Conservation (phyloP, 768 basidiomycete genomes). For the Phaffia australis region DNA sequence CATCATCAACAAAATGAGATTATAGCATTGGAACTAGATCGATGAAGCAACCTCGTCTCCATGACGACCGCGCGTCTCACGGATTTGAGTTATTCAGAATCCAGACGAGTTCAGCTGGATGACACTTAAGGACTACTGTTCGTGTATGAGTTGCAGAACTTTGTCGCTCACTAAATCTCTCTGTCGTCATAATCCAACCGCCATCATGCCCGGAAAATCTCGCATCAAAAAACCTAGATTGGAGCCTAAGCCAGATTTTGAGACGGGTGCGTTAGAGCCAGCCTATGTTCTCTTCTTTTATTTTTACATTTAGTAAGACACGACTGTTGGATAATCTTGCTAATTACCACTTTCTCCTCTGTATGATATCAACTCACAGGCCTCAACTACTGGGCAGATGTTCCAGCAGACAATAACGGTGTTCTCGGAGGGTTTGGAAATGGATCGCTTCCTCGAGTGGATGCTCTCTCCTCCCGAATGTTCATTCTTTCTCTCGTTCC, state of each 20-base stretch:
- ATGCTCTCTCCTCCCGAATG: constrained; percentile 78
- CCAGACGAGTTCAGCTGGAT: too few species aligned
- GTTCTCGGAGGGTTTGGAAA: constrained; percentile 25
- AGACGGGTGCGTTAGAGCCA: neutral
- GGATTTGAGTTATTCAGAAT: neutral
- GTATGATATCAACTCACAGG: neutral
- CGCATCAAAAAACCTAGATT: constrained; percentile 10
- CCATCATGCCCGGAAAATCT: constrained; percentile 9
- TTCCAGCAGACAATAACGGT: constrained; percentile 21
- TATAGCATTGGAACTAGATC: neutral
- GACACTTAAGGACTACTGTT: too few species aligned
- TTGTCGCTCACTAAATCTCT: too few species aligned
- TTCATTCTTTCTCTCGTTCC: constrained; percentile 75
- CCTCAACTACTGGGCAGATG: constrained; percentile 24
- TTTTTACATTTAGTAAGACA: neutral
- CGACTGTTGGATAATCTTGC: neutral
- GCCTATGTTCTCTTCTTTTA: neutral
- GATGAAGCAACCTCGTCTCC: neutral
- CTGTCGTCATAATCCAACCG: too few species aligned
- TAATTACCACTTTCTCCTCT: neutral
- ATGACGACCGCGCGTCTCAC: neutral
- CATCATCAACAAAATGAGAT: neutral
- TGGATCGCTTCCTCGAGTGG: constrained; percentile 72
- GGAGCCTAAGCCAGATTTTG: constrained; percentile 12
- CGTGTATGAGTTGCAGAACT: too few species aligned